Evolutionary conservation across 164 flowering plant species (phyloP).

Genomic region (Liquidambar formosana): DNA sequence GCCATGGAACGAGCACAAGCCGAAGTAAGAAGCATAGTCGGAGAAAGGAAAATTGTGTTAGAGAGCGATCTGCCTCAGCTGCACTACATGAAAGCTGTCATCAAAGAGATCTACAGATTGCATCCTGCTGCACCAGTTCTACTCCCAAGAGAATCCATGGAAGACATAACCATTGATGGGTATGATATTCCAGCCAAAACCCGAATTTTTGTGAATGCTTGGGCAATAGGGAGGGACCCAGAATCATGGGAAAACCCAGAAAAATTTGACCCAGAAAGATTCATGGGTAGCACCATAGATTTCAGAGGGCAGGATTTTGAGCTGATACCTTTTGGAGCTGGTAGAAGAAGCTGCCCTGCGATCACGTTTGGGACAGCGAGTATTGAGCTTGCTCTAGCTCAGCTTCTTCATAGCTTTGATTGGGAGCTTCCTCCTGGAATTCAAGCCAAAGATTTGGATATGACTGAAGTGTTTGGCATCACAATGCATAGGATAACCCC

Average conservation of each 20-base stretch:
- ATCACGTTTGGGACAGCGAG: constrained; percentile 40
- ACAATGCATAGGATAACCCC: constrained; percentile 35
- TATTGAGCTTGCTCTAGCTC: constrained; percentile 54
- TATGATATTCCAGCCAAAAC: no score
- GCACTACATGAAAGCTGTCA: no score
- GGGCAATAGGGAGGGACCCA: constrained; percentile 40
- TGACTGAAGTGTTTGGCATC: constrained; percentile 50
- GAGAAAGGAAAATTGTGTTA: constrained; percentile 13
- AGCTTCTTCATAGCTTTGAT: constrained; percentile 49
- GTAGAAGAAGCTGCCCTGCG: constrained; percentile 54
- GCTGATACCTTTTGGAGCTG: constrained; percentile 54
- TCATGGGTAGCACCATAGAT: constrained; percentile 38
- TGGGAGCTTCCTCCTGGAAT: constrained; percentile 54
- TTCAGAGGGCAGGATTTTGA: constrained; percentile 47
- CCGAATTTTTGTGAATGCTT: no score
- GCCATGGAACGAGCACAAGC: constrained; percentile 16
- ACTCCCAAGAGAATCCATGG: no score
- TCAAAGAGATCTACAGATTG: no score
- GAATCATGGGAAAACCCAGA: constrained; percentile 49
- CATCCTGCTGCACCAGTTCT: no score
- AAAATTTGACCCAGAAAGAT: constrained; percentile 52
- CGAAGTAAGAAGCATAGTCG: constrained; percentile 16
- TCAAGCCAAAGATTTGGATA: constrained; percentile 37
- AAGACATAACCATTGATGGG: no score
- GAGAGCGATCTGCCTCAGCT: constrained; percentile 33